Conservation (phyloP, 1,139 yeast genomes). For the Taiozyma onychis region DNA sequence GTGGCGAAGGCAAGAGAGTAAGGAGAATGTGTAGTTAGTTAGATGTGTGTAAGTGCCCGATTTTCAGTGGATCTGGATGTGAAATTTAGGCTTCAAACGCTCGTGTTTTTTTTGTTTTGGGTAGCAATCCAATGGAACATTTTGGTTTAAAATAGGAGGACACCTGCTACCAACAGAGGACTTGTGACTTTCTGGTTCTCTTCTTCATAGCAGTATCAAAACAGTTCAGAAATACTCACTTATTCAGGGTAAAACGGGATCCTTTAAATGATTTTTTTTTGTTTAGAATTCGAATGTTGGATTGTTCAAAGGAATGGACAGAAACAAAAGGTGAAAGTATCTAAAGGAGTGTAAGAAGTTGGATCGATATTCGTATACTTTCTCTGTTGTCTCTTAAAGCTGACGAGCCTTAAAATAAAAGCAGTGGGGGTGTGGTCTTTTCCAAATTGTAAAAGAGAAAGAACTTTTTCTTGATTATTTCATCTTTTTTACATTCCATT, state of each 20-base stretch:
- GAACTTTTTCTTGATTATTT: background rate
- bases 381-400: background rate
- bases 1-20: background rate
- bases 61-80: background rate
- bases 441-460: background rate
- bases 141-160: background rate
- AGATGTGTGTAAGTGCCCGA: background rate
- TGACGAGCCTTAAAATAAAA: background rate
- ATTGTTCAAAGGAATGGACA: background rate
- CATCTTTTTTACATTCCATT: background rate
- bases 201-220: background rate
- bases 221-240: background rate
- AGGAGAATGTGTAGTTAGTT: background rate
- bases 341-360: conserved; percentile 22
- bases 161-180: background rate
- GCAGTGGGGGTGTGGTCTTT: background rate
- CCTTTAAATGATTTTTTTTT: background rate
- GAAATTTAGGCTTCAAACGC: background rate
- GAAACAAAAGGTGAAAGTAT: background rate
- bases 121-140: background rate
- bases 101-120: background rate
- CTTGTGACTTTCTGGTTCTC: background rate
- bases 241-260: background rate
- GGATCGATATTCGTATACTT: conserved; percentile 7
- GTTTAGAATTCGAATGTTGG: background rate